phyloP scores from a whole-genome alignment of 164 flowering plant species.

The Buxus sempervirens region DNA sequence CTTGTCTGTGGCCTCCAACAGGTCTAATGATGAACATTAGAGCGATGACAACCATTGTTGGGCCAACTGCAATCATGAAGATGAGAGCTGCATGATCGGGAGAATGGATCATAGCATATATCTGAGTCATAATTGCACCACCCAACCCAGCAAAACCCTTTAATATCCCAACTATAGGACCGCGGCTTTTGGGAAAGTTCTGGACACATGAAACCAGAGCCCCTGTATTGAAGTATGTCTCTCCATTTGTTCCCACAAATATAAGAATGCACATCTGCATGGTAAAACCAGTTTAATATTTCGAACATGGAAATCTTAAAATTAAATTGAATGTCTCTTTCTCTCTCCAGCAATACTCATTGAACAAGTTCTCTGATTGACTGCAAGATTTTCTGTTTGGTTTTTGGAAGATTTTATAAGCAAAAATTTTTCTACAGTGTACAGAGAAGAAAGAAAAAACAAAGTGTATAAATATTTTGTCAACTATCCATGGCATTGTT shows the following conservation, averaged over 20 bases:
- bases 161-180: slow-evolving; percentile 59
- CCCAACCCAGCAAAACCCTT: slow-evolving; percentile 65
- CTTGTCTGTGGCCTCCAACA: slow-evolving; percentile 44
- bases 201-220: slow-evolving; percentile 55
- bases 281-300: neutral
- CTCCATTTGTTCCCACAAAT: slow-evolving; percentile 58
- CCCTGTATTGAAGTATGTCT: slow-evolving; percentile 61
- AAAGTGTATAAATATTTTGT: too few relatives aligned
- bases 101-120: slow-evolving; percentile 32
- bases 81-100: slow-evolving; percentile 30
- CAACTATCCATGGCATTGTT: too few relatives aligned
- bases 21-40: slow-evolving; percentile 49
- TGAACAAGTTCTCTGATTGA: neutral
- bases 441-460: neutral
- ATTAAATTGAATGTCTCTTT: neutral
- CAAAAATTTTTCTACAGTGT: neutral
- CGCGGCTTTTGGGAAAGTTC: slow-evolving; percentile 61
- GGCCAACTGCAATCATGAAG: slow-evolving; percentile 48
- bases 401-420: neutral
- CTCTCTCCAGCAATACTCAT: too few relatives aligned
- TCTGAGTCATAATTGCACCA: slow-evolving; percentile 54
- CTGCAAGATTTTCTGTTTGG: neutral
- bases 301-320: neutral
- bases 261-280: slow-evolving; percentile 46
- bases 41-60: slow-evolving; percentile 32